Evolutionary conservation across 2,329 filamentous ascomycete species (phyloP).

Genomic region (Exophiala calicioides): DNA sequence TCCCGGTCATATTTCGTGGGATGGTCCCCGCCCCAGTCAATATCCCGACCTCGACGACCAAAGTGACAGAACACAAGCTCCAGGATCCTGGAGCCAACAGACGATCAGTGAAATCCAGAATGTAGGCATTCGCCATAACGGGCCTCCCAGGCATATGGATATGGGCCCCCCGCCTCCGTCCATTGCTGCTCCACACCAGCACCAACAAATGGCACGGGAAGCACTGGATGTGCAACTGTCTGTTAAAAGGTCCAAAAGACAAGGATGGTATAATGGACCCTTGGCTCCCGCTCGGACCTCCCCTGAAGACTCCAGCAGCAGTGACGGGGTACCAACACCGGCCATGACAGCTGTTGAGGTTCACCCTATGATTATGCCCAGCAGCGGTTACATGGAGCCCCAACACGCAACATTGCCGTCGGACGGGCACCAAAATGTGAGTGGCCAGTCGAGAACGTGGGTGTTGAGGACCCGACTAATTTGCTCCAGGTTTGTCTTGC

Average conservation of each 20-base stretch:
- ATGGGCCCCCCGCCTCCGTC: slow-evolving; percentile 26
- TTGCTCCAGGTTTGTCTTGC: slow-evolving; percentile 26
- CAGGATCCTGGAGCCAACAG: slow-evolving; percentile 47
- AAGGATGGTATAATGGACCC: slow-evolving; percentile 39
- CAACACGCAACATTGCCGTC: slow-evolving; percentile 40
- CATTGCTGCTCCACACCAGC: slow-evolving; percentile 23
- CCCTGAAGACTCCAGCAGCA: slow-evolving; percentile 53
- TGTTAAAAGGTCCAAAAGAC: slow-evolving; percentile 33
- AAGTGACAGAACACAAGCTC: slow-evolving; percentile 43
- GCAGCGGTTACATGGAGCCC: slow-evolving; percentile 49
- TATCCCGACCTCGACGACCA: slow-evolving; percentile 28
- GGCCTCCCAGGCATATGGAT: slow-evolving; percentile 7
- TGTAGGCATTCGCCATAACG: slow-evolving; percentile 13
- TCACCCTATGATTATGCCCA: slow-evolving; percentile 51
- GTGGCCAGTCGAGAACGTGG: slow-evolving; percentile 21
- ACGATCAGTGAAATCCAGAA: slow-evolving; percentile 44
- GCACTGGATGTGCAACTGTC: slow-evolving; percentile 19
- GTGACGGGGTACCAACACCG: slow-evolving; percentile 50
- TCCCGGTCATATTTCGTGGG: slow-evolving; percentile 49
- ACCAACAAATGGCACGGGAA: slow-evolving; percentile 29
- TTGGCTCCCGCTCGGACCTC: slow-evolving; percentile 41
- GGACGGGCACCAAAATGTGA: slow-evolving; percentile 45
- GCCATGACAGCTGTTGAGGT: slow-evolving; percentile 51
- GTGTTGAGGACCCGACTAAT: slow-evolving; percentile 32
- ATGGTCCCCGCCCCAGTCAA: slow-evolving; percentile 41